Conservation (phyloP, 306 rosid species). For the Inga leiocalycina region DNA sequence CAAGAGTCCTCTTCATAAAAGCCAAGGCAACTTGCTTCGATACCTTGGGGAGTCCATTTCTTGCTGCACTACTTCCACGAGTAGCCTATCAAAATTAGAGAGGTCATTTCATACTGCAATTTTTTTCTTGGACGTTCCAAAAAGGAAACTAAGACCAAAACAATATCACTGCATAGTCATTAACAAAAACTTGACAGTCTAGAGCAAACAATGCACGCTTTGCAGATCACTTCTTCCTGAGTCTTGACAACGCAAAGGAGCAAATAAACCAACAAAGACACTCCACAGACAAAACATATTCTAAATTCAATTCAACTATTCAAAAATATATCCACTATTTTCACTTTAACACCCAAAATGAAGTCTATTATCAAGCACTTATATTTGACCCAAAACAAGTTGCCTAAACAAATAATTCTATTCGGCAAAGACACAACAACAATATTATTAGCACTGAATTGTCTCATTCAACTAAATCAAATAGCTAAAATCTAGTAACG, state of each 20-base stretch:
- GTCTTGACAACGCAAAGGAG: not conserved
- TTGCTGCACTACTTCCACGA: slow-evolving; percentile 74
- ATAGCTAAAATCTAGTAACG: not conserved
- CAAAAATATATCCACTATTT: slow-evolving; percentile 6
- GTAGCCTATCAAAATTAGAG: slow-evolving; percentile 70
- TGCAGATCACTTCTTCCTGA: not conserved
- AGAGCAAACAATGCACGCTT: slow-evolving; percentile 2
- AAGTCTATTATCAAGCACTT: not conserved
- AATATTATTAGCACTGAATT: not conserved
- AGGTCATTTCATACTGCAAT: slow-evolving; percentile 25
- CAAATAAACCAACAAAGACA: slow-evolving; percentile 12
- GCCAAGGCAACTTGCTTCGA: slow-evolving; percentile 68
- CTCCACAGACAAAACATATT: slow-evolving; percentile 10
- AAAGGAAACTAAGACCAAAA: not conserved
- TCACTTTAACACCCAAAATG: slow-evolving; percentile 1
- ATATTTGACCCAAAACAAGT: not conserved
- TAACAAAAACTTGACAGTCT: slow-evolving; percentile 11
- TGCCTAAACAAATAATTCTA: not conserved
- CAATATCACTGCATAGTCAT: slow-evolving; percentile 9
- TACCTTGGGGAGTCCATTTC: slow-evolving; percentile 69
- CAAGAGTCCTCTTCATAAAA: slow-evolving; percentile 80
- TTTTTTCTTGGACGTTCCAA: not conserved
- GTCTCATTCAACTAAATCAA: not conserved
- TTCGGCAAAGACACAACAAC: not conserved
- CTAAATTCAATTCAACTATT: not conserved